These are phyloP conservation scores for Sarcocystis neurona DNA, from an alignment of 169 alveolate species.

Conservation along the genomic window DNA sequence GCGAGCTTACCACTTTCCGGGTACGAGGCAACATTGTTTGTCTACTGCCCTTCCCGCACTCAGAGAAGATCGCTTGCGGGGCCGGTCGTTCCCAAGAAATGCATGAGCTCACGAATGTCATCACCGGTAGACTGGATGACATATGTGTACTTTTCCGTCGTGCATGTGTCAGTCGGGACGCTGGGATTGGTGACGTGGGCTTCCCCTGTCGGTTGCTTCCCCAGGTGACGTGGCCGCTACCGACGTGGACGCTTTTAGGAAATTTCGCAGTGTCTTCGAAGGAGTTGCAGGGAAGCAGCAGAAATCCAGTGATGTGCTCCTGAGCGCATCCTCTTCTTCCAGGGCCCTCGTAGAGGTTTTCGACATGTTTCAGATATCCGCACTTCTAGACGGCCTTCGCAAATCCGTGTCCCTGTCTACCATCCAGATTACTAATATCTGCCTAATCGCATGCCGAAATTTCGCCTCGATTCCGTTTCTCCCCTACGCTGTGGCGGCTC, in stretches of 20 bases:
- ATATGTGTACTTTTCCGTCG: too few relatives aligned
- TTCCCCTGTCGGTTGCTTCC: too few relatives aligned
- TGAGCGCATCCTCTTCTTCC: conserved; percentile 28
- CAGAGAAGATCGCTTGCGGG: too few relatives aligned
- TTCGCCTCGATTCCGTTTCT: conserved; percentile 32
- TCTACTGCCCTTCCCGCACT: too few relatives aligned
- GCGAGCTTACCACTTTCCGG: conserved; percentile 14
- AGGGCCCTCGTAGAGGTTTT: conserved; percentile 11
- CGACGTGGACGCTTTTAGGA: conserved; percentile 7
- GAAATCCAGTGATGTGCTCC: conserved; percentile 13
- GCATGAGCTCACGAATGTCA: too few relatives aligned
- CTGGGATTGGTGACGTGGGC: too few relatives aligned
- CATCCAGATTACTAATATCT: conserved; percentile 20
- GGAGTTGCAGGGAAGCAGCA: conserved; percentile 30
- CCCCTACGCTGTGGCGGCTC: conserved; percentile 7
- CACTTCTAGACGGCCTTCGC: conserved; percentile 31
- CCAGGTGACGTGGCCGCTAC: conserved; percentile 32
- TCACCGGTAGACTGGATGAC: too few relatives aligned
- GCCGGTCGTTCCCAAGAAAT: too few relatives aligned
- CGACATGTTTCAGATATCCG: conserved; percentile 32
- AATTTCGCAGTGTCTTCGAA: conserved; percentile 36
- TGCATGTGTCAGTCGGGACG: too few relatives aligned
- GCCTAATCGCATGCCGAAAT: conserved; percentile 24
- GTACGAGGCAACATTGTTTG: too few relatives aligned
- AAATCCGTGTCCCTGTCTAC: conserved; percentile 14